Evolutionary conservation across 2,329 filamentous ascomycete genomes (phyloP).

Genomic region (Monosporascus sp.): DNA sequence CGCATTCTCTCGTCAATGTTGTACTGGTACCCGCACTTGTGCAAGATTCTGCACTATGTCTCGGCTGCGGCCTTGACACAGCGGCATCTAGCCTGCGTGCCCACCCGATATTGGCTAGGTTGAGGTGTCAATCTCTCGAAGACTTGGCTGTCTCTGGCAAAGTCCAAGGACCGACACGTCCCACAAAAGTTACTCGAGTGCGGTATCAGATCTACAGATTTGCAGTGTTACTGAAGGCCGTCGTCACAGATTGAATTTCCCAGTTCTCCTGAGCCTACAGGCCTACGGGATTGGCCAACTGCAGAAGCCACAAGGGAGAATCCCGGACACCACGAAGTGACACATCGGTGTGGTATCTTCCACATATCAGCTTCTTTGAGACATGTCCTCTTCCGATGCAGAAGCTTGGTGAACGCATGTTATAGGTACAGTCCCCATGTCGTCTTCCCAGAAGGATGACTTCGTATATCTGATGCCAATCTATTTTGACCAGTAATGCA

Average conservation of each 20-base stretch:
- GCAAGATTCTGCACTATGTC: too few relatives aligned
- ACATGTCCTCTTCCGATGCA: background rate
- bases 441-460: background rate
- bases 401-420: background rate
- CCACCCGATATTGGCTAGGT: background rate
- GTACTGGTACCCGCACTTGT: background rate
- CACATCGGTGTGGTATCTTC: background rate
- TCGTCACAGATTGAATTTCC: background rate
- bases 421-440: background rate
- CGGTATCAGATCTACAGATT: background rate
- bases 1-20: background rate
- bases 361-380: too few relatives aligned
- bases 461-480: too few relatives aligned
- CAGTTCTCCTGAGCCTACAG: background rate
- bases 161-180: background rate
- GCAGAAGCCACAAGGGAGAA: background rate
- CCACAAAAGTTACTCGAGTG: background rate
- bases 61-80: background rate
- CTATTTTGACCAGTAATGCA: too few relatives aligned
- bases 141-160: background rate
- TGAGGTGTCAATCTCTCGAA: background rate
- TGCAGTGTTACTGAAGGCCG: background rate
- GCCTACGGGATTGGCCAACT: background rate
- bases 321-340: background rate
- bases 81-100: background rate